Evolutionary conservation across 495 filamentous ascomycete species (phyloP).

Genomic region (Cercophora samala): DNA sequence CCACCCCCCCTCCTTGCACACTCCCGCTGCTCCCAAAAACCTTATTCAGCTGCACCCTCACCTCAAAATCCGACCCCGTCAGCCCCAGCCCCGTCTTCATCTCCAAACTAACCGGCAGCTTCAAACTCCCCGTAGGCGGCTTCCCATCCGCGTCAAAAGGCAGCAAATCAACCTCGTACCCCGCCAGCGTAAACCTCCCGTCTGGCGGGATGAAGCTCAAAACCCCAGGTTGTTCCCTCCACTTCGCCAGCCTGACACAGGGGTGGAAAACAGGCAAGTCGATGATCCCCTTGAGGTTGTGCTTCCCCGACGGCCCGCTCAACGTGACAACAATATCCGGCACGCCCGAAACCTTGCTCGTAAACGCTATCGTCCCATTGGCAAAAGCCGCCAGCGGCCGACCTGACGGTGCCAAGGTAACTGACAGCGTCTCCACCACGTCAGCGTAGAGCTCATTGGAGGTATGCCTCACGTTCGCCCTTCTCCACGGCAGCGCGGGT

Average conservation of each 20-base stretch:
- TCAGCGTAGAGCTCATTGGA: conserved; percentile 98
- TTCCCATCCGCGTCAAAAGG: conserved; percentile 49
- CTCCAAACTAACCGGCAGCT: conserved; percentile 77
- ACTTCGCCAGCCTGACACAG: conserved; percentile 80
- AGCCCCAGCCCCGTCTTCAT: conserved; percentile 75
- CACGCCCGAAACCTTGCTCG: conserved; percentile 88
- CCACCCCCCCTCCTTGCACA: not conserved
- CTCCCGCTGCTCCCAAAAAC: conserved; percentile 51
- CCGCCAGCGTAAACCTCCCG: conserved; percentile 88
- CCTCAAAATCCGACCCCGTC: conserved; percentile 80
- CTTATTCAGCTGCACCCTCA: conserved; percentile 67
- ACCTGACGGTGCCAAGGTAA: conserved; percentile 86
- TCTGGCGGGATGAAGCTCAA: conserved; percentile 95
- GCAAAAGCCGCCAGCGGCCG: conserved; percentile 80
- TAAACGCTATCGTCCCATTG: conserved; percentile 92
- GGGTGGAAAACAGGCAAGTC: conserved; percentile 96
- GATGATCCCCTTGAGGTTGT: conserved; percentile 67
- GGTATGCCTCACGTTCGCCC: conserved; percentile 89
- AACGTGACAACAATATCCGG: conserved; percentile 84
- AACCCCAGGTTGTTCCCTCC: conserved; percentile 83
- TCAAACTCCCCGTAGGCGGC: conserved; percentile 56
- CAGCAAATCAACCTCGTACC: conserved; percentile 91
- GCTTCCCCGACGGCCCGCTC: conserved; percentile 69
- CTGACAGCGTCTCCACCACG: conserved; percentile 82
- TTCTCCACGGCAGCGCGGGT: conserved; percentile 71